These are phyloP conservation scores for Arachnopeziza araneosa DNA, from an alignment of 2,329 filamentous ascomycete genomes.

Conservation along the genomic window DNA sequence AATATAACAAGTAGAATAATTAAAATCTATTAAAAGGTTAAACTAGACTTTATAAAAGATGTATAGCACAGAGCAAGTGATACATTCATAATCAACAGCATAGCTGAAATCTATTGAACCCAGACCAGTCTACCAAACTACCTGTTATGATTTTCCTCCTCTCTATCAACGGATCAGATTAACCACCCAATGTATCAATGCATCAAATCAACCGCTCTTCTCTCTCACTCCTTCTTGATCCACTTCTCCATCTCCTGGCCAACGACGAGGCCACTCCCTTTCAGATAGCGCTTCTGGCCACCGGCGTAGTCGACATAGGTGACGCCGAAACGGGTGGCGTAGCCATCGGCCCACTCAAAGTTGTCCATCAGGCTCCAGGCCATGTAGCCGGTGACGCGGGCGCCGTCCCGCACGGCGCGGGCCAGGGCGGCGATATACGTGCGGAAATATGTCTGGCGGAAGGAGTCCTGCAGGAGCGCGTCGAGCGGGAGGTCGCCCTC, in stretches of 20 bases:
- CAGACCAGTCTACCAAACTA: no score
- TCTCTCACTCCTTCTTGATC: constrained; percentile 51
- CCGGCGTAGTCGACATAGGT: constrained; percentile 78
- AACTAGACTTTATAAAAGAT: no score
- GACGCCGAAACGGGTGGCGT: constrained; percentile 79
- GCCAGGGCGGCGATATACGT: constrained; percentile 74
- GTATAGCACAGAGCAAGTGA: no score
- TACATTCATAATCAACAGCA: no score
- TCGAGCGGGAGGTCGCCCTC: constrained; percentile 71
- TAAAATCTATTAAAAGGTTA: no score
- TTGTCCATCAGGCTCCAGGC: constrained; percentile 80
- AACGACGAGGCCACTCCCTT: constrained; percentile 75
- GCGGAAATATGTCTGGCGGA: constrained; percentile 73
- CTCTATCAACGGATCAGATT: no score
- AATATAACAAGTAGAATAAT: no score
- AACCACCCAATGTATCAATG: no score
- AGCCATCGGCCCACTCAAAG: constrained; percentile 64
- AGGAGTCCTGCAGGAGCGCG: constrained; percentile 72
- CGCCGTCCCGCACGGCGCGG: constrained; percentile 67
- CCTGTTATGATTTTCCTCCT: no score
- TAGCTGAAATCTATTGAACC: no score
- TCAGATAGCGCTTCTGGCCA: constrained; percentile 72
- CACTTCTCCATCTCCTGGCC: constrained; percentile 65
- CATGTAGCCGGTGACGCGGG: constrained; percentile 74
- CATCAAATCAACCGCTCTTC: neutral